phyloP scores from a whole-genome alignment of 2,329 filamentous ascomycete genomes.

The Xylariaceae sp. region DNA sequence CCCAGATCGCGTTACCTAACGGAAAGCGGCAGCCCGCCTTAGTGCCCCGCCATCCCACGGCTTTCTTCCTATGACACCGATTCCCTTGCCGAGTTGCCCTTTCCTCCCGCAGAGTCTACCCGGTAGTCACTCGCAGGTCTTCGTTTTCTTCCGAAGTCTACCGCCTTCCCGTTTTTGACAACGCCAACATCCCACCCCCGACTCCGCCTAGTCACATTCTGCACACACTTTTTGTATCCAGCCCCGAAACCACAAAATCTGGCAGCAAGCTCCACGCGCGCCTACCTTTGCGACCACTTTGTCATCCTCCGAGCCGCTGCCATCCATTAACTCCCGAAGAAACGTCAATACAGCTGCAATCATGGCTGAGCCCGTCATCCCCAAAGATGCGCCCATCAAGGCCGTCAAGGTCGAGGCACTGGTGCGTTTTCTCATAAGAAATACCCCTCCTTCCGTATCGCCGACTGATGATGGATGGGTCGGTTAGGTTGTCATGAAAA shows the following conservation, averaged over 20 bases:
- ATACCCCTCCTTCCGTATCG: slow-evolving; percentile 22
- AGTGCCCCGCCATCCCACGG: too few species aligned
- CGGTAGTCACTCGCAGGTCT: too few species aligned
- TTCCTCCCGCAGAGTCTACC: too few species aligned
- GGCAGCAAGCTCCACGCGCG: slow-evolving; percentile 12
- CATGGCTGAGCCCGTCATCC: slow-evolving; percentile 51
- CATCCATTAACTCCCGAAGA: slow-evolving; percentile 4
- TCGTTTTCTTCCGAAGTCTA: slow-evolving; percentile 17
- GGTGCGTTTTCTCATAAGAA: slow-evolving; percentile 54
- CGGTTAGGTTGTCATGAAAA: slow-evolving; percentile 85
- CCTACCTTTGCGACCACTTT: slow-evolving; percentile 13
- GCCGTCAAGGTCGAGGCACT: slow-evolving; percentile 92
- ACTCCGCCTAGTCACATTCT: slow-evolving; percentile 1
- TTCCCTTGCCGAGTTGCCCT: too few species aligned
- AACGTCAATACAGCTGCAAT: slow-evolving; percentile 23
- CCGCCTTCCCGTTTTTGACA: slow-evolving; percentile 12
- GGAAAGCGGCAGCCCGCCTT: too few species aligned
- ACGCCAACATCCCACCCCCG: neutral
- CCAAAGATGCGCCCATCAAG: slow-evolving; percentile 69
- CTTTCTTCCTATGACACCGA: too few species aligned
- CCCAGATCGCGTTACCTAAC: too few species aligned
- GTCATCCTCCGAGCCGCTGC: slow-evolving; percentile 7
- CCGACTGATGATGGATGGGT: slow-evolving; percentile 15
- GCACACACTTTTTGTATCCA: slow-evolving; percentile 29
- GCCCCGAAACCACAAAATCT: slow-evolving; percentile 28